Evolutionary conservation across 2,329 filamentous ascomycete species (phyloP), one percentile per base, ranked within the genome.

Genomic region (Epichloe coenophiala): DNA sequence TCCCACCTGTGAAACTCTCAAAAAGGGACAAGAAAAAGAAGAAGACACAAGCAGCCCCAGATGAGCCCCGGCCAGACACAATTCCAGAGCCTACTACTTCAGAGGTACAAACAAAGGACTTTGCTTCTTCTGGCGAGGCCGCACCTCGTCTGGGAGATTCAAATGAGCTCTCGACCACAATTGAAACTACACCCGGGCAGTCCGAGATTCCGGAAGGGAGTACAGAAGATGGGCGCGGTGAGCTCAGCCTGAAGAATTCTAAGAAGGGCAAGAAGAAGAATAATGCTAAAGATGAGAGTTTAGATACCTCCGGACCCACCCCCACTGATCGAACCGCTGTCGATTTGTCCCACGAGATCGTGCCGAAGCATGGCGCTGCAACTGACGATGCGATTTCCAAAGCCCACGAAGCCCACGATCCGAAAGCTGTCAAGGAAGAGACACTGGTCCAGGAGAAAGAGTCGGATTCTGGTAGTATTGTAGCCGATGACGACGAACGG

Each of bases 21-120:
- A 65, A 66, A 55, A 68, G 64, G 51, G 62, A 65, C 2, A 67
- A 62, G 51, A 66, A 62, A 54, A 63, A 62, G 47, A 61, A 61
- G 40, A 65, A 61, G 58, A 65, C 64, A 53, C 60, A 59, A 53
- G 50, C 55, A 7, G 56, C 51, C 19, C 47, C 59, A 11, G 58
- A 59, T 4, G 38, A 49, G 17, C 43, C 53, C 43, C 35, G 33
- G 44, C 49, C 48, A 48, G 53, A 55, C 42, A 17, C 46, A 42
- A 49, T 27, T 13, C 11, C 39, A 38, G 51, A 51, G 36, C 2
- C 31, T 23, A 15, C 21, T 17, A 17, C 33, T 13, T 5, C 19
- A 27, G 42, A 43, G 19, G 5, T 38, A 37, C 11, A 17, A 27
- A 35, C 17, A 5, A 27, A 37, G 5, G 45, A 37, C n/a, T 12